A percentile compares a stretch with the other conserved stretches of the same genome.
phyloP scores from a whole-genome alignment of 306 rosid genomes.

The Lupinus albus region DNA sequence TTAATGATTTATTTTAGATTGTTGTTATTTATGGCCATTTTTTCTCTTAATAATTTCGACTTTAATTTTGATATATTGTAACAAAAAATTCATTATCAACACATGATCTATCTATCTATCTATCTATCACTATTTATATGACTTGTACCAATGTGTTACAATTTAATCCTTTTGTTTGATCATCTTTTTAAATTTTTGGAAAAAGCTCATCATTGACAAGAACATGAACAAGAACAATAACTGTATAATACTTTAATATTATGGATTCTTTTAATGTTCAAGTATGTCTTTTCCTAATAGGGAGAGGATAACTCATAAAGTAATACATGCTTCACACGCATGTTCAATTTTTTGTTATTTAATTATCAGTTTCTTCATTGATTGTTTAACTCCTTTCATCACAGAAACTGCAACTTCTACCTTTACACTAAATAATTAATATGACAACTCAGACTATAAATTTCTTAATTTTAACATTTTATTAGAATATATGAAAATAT shows the following conservation, averaged over 20 bases:
- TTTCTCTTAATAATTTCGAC: background rate
- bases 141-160: no score
- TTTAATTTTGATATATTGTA: no score
- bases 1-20: constrained; percentile 33
- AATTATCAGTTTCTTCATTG: constrained; percentile 26
- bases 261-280: constrained; percentile 14
- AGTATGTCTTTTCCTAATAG: constrained; percentile 32
- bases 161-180: background rate
- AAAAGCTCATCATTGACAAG: background rate
- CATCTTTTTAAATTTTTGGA: background rate
- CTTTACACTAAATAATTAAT: no score
- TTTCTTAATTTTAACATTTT: constrained; percentile 37
- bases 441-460: background rate
- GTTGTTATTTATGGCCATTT: constrained; percentile 23
- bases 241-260: background rate
- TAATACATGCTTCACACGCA: no score
- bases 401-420: no score
- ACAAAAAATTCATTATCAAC: no score
- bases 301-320: background rate
- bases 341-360: constrained; percentile 22
- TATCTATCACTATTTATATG: no score
- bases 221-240: constrained; percentile 5
- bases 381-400: constrained; percentile 28
- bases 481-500: no score
- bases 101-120: no score